phyloP scores from a whole-genome alignment of 768 basidiomycete species.

The Terana coerulea region DNA sequence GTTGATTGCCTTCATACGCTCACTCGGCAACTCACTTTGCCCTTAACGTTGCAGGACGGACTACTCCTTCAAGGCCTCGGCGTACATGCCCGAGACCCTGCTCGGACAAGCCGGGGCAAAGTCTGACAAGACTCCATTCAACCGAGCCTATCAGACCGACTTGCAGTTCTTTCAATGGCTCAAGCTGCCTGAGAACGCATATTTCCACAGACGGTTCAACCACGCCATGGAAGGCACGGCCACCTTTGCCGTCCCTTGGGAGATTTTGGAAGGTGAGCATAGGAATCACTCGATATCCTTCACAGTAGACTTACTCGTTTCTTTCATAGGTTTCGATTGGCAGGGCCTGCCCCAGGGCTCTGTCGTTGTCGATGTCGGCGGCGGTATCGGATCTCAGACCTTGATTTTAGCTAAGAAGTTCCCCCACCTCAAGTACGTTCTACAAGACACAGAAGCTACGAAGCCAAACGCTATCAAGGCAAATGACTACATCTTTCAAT shows the following conservation, averaged over 20 bases:
- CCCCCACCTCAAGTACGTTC: conserved; percentile 14
- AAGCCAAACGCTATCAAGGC: conserved; percentile 25
- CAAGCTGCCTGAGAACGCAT: conserved; percentile 23
- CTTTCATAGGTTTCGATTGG: conserved; percentile 19
- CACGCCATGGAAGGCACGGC: conserved; percentile 21
- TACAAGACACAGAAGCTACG: conserved; percentile 23
- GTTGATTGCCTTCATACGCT: neutral
- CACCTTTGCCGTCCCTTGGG: conserved; percentile 5
- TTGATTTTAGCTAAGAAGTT: conserved; percentile 15
- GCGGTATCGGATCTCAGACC: conserved; percentile 16
- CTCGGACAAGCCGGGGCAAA: conserved; percentile 15
- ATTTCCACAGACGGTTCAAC: conserved; percentile 19
- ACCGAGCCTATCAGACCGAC: conserved; percentile 15
- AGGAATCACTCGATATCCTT: no score
- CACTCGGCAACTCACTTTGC: neutral
- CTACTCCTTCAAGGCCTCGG: conserved; percentile 16
- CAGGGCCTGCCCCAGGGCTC: conserved; percentile 12
- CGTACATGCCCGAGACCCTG: conserved; percentile 18
- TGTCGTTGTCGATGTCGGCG: conserved; percentile 23
- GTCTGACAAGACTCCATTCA: conserved; percentile 15
- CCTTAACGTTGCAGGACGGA: conserved; percentile 13
- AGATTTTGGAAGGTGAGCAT: conserved; percentile 7
- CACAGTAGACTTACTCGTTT: no score
- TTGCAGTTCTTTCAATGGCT: conserved; percentile 18
- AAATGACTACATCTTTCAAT: neutral